phyloP scores from a whole-genome alignment of 2,329 filamentous ascomycete species.

The Aspergillus flavus region DNA sequence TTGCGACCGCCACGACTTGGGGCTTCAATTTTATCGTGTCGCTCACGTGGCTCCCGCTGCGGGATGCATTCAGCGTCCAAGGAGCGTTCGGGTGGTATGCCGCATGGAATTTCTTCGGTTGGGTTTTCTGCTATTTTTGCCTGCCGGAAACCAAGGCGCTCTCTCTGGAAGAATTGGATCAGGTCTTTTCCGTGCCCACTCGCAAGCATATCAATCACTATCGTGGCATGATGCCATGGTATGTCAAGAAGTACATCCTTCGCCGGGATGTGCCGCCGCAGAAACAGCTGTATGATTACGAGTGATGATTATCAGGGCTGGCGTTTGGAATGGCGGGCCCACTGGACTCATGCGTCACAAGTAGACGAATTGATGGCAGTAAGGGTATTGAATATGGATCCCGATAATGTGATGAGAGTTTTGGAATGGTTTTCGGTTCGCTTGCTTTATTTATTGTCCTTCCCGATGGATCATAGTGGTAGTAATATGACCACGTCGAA shows the following conservation, averaged over 20 bases:
- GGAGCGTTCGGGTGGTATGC: slow-evolving; percentile 58
- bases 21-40: slow-evolving; percentile 59
- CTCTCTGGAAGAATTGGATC: slow-evolving; percentile 52
- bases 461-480: neutral
- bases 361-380: neutral
- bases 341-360: neutral
- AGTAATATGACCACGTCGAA: neutral
- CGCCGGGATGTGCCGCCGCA: slow-evolving; percentile 30
- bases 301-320: slow-evolving; percentile 3
- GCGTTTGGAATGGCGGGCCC: neutral
- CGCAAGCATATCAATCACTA: slow-evolving; percentile 34
- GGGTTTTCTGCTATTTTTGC: slow-evolving; percentile 21
- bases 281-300: slow-evolving; percentile 31
- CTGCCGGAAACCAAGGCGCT: slow-evolving; percentile 46
- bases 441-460: neutral
- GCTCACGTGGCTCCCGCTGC: slow-evolving; percentile 57
- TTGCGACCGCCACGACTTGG: slow-evolving; percentile 65
- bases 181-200: slow-evolving; percentile 61
- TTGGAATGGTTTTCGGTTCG: too few relatives aligned
- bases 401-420: neutral
- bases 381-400: too few relatives aligned
- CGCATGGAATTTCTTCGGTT: slow-evolving; percentile 47
- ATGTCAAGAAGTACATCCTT: slow-evolving; percentile 30
- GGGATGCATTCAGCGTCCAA: slow-evolving; percentile 50
- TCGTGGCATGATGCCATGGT: slow-evolving; percentile 32